A percentile compares a stretch with the other conserved stretches of the same genome.
Conservation (phyloP, 148 eudicot species). For the Amaranthus cruentus region DNA sequence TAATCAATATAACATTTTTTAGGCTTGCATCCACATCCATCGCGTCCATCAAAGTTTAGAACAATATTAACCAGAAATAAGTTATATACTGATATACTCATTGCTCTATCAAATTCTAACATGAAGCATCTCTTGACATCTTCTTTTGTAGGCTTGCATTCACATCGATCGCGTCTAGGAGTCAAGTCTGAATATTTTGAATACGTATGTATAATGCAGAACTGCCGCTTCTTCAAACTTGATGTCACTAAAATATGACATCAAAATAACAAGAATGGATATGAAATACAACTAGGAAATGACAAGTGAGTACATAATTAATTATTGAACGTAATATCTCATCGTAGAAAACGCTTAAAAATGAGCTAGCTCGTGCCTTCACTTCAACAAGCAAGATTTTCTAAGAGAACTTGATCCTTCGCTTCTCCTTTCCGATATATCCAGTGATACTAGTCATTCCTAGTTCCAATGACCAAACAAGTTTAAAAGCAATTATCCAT, state of each 20-base stretch:
- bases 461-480: neutral
- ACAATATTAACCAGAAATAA: neutral
- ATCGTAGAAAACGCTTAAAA: neutral
- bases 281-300: neutral
- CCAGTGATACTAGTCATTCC: neutral
- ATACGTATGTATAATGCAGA: slow-evolving; percentile 83
- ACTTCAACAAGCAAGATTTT: neutral
- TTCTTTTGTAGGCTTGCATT: slow-evolving; percentile 92
- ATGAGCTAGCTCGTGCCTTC: neutral
- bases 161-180: slow-evolving; percentile 93
- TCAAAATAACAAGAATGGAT: slow-evolving; percentile 9
- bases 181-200: slow-evolving; percentile 85
- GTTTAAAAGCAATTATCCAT: neutral
- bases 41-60: too few relatives aligned
- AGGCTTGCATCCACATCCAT: too few relatives aligned
- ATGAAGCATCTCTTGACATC: slow-evolving; percentile 94
- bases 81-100: slow-evolving; percentile 30
- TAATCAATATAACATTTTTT: too few relatives aligned
- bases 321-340: neutral
- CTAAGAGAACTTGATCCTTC: too few relatives aligned
- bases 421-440: neutral
- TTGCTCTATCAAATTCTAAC: slow-evolving; percentile 90
- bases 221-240: slow-evolving; percentile 88
- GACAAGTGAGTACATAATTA: neutral
- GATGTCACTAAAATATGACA: slow-evolving; percentile 52